A percentile compares a stretch with the other conserved stretches of the same genome.
Evolutionary conservation across 495 filamentous ascomycete species (phyloP).

Genomic region (Neurospora tetraspora): DNA sequence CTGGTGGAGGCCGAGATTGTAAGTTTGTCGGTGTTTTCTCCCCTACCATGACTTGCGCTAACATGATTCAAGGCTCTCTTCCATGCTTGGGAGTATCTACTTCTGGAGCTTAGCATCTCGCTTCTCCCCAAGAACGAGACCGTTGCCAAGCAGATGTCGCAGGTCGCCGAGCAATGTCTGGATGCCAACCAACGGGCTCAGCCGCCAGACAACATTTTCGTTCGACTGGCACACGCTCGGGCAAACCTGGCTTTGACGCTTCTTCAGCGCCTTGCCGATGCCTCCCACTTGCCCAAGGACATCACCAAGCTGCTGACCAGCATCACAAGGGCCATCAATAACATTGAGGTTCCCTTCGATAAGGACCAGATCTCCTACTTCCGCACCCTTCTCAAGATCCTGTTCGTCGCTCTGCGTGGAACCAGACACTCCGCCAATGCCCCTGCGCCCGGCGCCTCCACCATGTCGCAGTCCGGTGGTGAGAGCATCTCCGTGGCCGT

Average conservation of each 20-base stretch:
- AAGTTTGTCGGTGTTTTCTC: conserved; percentile 27
- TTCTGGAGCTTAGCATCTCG: conserved; percentile 69
- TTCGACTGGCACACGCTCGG: conserved; percentile 56
- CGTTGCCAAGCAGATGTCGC: conserved; percentile 51
- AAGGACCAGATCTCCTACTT: conserved; percentile 58
- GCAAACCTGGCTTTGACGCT: conserved; percentile 68
- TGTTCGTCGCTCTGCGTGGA: conserved; percentile 72
- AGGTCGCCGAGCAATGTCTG: conserved; percentile 64
- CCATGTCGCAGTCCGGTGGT: background rate
- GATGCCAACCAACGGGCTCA: conserved; percentile 55
- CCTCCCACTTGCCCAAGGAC: conserved; percentile 47
- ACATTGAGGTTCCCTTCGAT: conserved; percentile 54
- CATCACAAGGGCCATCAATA: conserved; percentile 58
- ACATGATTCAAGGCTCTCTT: conserved; percentile 53
- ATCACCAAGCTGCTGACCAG: conserved; percentile 51
- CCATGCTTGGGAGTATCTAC: conserved; percentile 80
- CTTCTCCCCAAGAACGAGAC: conserved; percentile 48
- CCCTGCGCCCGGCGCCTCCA: conserved; percentile 10
- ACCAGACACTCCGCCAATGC: conserved; percentile 18
- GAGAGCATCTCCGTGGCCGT: conserved; percentile 26
- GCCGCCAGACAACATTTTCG: conserved; percentile 62
- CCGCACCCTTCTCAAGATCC: conserved; percentile 69
- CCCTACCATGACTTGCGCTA: conserved; percentile 9
- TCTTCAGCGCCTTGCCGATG: conserved; percentile 62
- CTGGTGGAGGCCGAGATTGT: conserved; percentile 86